A percentile compares a stretch with the other conserved stretches of the same genome.
Evolutionary conservation across 345 rosid species (phyloP).

Genomic region (Linum trigynum): DNA sequence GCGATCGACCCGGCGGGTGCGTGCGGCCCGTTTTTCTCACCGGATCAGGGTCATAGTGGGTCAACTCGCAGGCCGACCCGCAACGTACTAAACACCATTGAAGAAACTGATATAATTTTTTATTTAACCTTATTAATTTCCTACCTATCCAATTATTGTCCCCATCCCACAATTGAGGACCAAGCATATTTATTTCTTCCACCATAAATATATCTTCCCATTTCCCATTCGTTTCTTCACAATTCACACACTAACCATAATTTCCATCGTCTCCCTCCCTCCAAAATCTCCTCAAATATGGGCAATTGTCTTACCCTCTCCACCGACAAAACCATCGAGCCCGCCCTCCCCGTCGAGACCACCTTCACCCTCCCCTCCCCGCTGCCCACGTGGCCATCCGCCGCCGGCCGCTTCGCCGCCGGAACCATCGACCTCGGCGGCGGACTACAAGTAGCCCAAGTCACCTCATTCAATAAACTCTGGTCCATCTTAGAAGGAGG

Average conservation of each 20-base stretch:
- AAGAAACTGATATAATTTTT: no score
- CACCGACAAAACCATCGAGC: not conserved
- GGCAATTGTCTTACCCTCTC: not conserved
- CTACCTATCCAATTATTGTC: not conserved
- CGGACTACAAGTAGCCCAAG: constrained; percentile 47
- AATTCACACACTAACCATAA: not conserved
- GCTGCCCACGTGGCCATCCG: not conserved
- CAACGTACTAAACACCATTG: no score
- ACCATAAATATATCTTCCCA: not conserved
- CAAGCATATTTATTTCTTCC: not conserved
- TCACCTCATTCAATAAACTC: constrained; percentile 45
- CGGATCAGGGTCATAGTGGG: no score
- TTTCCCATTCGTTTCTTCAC: not conserved
- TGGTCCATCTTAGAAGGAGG: constrained; percentile 58
- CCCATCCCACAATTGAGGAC: not conserved
- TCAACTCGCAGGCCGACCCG: no score
- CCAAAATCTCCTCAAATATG: not conserved
- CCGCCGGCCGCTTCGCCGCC: constrained; percentile 38
- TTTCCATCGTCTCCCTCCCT: not conserved
- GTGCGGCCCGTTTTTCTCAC: no score
- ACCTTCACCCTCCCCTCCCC: not conserved
- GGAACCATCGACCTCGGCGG: constrained; percentile 48
- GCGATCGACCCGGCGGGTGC: no score
- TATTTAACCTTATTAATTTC: not conserved
- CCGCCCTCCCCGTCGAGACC: not conserved